Evolutionary conservation across 345 rosid genomes (phyloP), one percentile per base, ranked within the genome.

Genomic region (Gossypium rotundifolium): DNA sequence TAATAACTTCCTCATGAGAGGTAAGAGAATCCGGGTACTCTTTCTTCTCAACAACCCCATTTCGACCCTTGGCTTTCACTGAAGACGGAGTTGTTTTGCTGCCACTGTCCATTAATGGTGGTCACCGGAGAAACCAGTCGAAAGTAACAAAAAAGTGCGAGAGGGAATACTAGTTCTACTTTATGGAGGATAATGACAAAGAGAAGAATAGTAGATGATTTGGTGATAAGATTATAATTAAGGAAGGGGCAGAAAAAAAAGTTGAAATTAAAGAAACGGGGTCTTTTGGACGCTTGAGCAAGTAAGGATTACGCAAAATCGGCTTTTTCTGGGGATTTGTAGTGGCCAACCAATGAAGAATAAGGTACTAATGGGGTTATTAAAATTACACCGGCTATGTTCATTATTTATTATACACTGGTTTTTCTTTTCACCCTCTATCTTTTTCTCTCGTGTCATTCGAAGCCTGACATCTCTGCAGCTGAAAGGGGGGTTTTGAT

Each of bases 1-100:
- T 74, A 12, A 84, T 85, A 48, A 89, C 80, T 52, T 71, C 85
- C 5, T 89, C 91, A 38, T 94, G 97, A 38, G 85, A 71, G 17
- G 88, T 84, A 4, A 92, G 81, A 38, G 97, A 88, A 14, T 81
- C 80, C 9, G 98, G 98, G 65, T 92, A 94, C 57, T 80, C 85
- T 74, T 79, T 83, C 2, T 69, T 72, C 78, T 70, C 77, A 75
- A 59, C 20, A 77, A 38, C 46, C 61, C 74, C 74, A 38, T 75
- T 72, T 29, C 74, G 63, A 12, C 46, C 70, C 65, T 77, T 59
- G 11, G 66, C 76, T 75, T 76, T 85, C 1, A 78, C 76, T 81
- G 89, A 54, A 78, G 87, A 83, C 77, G 87, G 81, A 92, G 84
- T 84, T 44, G 69, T 46, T 1, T 45, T 33, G 8, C 54, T 25